These are phyloP conservation scores for Myxozyma lipomycoides DNA, from an alignment of 805 yeast genomes.

Conservation along the genomic window DNA sequence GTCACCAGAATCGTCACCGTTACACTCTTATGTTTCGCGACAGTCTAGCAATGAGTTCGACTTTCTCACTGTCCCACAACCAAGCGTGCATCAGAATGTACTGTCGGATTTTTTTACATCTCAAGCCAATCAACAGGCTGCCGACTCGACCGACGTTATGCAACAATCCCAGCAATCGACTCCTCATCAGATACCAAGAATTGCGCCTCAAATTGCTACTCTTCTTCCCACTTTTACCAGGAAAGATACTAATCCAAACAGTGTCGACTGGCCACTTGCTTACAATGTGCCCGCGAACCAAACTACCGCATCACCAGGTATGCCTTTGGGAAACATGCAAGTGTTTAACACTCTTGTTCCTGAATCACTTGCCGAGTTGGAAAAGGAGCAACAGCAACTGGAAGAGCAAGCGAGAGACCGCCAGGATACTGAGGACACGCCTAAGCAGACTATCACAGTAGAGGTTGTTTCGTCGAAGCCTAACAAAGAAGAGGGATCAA, in stretches of 20 bases:
- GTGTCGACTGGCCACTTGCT: slow-evolving; percentile 29
- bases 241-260: slow-evolving; percentile 26
- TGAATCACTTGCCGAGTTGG: slow-evolving; percentile 30
- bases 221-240: slow-evolving; percentile 22
- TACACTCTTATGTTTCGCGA: not conserved
- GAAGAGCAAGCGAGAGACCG: slow-evolving; percentile 16
- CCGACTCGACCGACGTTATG: not conserved
- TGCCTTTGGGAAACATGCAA: slow-evolving; percentile 24
- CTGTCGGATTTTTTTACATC: not conserved
- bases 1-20: not conserved
- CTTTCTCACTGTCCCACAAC: not conserved
- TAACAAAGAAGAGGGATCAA: slow-evolving; percentile 18
- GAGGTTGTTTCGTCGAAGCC: slow-evolving; percentile 28
- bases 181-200: slow-evolving; percentile 7
- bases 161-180: slow-evolving; percentile 4
- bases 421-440: slow-evolving; percentile 2
- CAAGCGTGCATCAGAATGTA: not conserved
- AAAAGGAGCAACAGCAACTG: slow-evolving; percentile 23
- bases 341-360: slow-evolving; percentile 30
- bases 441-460: slow-evolving; percentile 20
- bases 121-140: not conserved
- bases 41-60: slow-evolving; percentile 2
- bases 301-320: not conserved
- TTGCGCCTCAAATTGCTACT: slow-evolving; percentile 26
- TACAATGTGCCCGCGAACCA: slow-evolving; percentile 3